Evolutionary conservation across 345 rosid species (phyloP), one percentile per base, ranked within the genome.

Genomic region (Lepidium africanum): DNA sequence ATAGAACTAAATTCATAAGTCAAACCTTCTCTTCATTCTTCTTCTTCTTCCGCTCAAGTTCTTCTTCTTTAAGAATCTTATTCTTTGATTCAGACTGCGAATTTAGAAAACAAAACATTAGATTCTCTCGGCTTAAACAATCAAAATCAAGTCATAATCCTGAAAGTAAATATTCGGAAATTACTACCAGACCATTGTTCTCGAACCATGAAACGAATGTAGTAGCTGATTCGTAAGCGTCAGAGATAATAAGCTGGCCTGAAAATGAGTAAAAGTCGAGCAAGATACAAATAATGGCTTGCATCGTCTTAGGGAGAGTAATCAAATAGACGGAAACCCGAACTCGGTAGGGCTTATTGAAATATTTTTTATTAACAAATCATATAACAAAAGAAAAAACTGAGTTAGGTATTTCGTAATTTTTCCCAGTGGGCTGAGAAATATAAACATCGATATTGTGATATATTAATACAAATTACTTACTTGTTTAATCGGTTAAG

Each of bases 11-110:
- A 51, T 19, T 33, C 3, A 46, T 5, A 9, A 25, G 57, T 55
- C 23, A 15, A 36, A 88, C 96, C 84, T 89, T 85, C 65, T 85
- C 90, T 63, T 89, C 87, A n/a, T n/a, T n/a, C 48, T 85, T 89
- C 80, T 81, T 89, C 82, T 85, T 84, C 84, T 87, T 85, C 38
- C 90, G 79, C 75, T 89, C 89, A 9, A 81, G 81, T 17, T 89
- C 88, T 63, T 86, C 84, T 4, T 70, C 82, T 3, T 83, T 83
- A 47, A 64, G 77, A 0, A 61, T 70, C 75, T 76, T 80, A 57
- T 72, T 71, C 59, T 80, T 89, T 30, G 80, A 61, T 45, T 55
- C 74, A 36, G 80, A 69, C 86, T 81, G 81, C 41, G 35, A 53
- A 75, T 10, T 62, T 12, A n/a, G 13, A 11, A 16, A 58, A n/a